These are phyloP conservation scores for Podila horticola DNA, from an alignment of 192 early-diverging fungal species.

Conservation along the genomic window DNA sequence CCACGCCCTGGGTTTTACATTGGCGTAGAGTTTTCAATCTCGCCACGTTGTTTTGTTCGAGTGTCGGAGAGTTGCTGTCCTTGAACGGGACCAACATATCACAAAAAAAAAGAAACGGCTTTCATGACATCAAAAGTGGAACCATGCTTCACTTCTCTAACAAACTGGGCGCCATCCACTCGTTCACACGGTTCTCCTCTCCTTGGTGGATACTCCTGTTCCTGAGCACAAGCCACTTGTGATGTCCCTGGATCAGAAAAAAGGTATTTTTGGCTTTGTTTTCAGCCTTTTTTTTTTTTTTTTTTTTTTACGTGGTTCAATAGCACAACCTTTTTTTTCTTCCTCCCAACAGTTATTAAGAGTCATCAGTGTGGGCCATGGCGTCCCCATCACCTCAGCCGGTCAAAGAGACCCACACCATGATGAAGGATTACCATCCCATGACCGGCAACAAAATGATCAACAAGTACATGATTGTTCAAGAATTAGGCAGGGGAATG, in stretches of 20 bases:
- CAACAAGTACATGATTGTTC: slow-evolving; percentile 93
- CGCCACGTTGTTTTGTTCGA: no score
- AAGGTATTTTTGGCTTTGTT: background rate
- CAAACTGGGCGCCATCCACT: background rate
- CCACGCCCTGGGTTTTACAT: no score
- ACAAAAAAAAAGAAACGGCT: background rate
- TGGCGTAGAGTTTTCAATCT: no score
- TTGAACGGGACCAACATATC: background rate
- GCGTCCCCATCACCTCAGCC: slow-evolving; percentile 40
- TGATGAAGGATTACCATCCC: slow-evolving; percentile 86
- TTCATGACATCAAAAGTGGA: no score
- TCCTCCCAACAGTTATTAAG: background rate
- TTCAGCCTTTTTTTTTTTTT: background rate
- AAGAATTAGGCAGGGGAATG: slow-evolving; percentile 90
- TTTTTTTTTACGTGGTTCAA: background rate
- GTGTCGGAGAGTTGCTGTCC: no score
- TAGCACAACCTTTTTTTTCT: background rate
- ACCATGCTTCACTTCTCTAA: background rate
- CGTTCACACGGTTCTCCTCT: background rate
- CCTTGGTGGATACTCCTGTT: background rate
- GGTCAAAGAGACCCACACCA: slow-evolving; percentile 86
- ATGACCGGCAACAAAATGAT: slow-evolving; percentile 93
- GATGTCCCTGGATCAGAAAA: background rate
- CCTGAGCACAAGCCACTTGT: background rate
- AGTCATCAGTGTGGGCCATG: slow-evolving; percentile 1